Base-by-base conservation (phyloP, 805 yeast genomes). In the Candida yuanshanica region DNA sequence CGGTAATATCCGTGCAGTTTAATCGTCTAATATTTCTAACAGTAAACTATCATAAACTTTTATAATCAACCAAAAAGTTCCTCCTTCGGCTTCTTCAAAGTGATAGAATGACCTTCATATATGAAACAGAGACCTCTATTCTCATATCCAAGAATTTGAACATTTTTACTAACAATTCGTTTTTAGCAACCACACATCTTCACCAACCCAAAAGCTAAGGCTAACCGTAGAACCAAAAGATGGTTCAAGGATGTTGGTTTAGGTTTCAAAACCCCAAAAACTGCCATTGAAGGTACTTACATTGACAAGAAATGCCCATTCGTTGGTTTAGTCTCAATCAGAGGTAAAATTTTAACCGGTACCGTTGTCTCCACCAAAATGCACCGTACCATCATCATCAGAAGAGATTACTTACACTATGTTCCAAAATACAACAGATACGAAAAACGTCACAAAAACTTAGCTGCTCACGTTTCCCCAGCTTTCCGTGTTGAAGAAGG, bases 401-500 rank as follows among this genome's bases (percentile, higher is more conserved):
- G 99, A 84, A 91, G 99, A 80, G 98, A 93, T 71, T 93, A 93
- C 95, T 87, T 93, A 72, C 99, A 93, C 81, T 93, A 88, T 80
- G 86, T 93, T 74, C 95, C 98, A 75, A 93, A 93, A 84, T 93
- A 93, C 81, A 93, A 91, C 95, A 90, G 99, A 86, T 93, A 89
- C 87, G 99, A 93, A 81, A 93, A 93, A 87, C 89, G 99, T 81
- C 99, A 93, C 87, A 93, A 93, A 93, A 93, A 93, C 84, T 81
- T 93, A 55, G 95, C 99, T 72, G 99, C 96, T 65, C 99, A 93
- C 80, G 87, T 93, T 66, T 91, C 98, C 59, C 99, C 99, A 77
- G 98, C 98, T 75, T 93, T 93, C 98, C 95, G 99, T 79, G 96
- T 91, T 64, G 77, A 77, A 72, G 98, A 90, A 72, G 99, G 99